Evolutionary conservation across 208 protist species (phyloP), one percentile per base, ranked within the genome.

Genomic region (Leishmania turanica): DNA sequence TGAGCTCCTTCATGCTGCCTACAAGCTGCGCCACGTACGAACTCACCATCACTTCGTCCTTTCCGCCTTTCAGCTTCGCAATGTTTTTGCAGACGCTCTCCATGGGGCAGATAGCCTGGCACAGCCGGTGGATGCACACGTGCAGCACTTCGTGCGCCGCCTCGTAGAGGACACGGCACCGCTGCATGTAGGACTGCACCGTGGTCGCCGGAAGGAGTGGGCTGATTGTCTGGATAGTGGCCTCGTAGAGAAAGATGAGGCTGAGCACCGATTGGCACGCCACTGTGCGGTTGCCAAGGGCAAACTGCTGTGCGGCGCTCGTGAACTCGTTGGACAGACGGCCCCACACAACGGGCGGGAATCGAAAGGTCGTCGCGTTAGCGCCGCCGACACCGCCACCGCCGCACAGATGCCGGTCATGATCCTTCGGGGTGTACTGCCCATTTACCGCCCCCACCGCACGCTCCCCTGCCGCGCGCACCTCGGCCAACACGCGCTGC

Each of bases 101-200:
- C 90, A 96, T 90, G 19, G 94, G 91, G 78, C 87, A 88, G 64
- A 96, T 87, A 42, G 94, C 94, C 75, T 90, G 88, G 82, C 90
- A 91, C 31, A 97, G 84, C 11, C 94, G 91, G 82, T 97, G 91
- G 45, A 96, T 85, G 77, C 89, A 87, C 75, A 97, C 86, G 82
- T 97, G 92, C 83, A 97, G 84, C 81, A 95, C 75, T 81, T 95
- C 92, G 56, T 90, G 86, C 45, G 87, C 85, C 24, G 87, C 83
- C n/a, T 58, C 71, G 80, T 93, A 89, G 64, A 97, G 75, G 11
- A 62, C 58, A 17, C 77, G 71, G 75, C 87, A 89, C n/a, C 89
- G 90, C 47, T 76, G 68, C 58, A 90, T 78, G 51, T 90, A 88
- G 53, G 89, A 69, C 71, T 87, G 75, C 54, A 88, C 83, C 17